Evolutionary conservation across 192 early-diverging fungal species (phyloP).

Genomic region (Piromyces sp.): DNA sequence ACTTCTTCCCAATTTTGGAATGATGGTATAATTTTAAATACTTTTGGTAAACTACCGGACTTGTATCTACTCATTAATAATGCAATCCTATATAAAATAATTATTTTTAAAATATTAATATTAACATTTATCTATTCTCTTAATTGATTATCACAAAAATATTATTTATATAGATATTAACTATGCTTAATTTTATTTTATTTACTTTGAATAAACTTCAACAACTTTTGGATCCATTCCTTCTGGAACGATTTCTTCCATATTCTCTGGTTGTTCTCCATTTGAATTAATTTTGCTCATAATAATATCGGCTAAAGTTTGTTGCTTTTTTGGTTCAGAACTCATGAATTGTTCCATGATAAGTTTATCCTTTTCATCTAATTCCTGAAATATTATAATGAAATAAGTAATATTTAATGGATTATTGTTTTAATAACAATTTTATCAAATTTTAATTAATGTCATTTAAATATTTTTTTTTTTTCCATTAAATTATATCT

Average conservation of each 20-base stretch:
- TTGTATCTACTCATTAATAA: slow-evolving; percentile 76
- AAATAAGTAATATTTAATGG: too few relatives aligned
- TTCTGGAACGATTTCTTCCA: slow-evolving; percentile 14
- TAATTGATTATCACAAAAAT: too few relatives aligned
- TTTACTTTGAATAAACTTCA: slow-evolving; percentile 78
- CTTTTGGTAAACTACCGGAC: slow-evolving; percentile 86
- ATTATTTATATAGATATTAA: too few relatives aligned
- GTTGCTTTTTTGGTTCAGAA: slow-evolving; percentile 57
- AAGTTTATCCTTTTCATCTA: slow-evolving; percentile 59
- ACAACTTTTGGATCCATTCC: slow-evolving; percentile 71
- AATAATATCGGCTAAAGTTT: slow-evolving; percentile 88
- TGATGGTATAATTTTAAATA: slow-evolving; percentile 95
- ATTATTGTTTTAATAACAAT: too few relatives aligned
- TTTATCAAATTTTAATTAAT: too few relatives aligned
- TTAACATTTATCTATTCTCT: too few relatives aligned
- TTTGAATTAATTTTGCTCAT: slow-evolving; percentile 84
- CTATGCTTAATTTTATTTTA: slow-evolving; percentile 2
- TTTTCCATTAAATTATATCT: too few relatives aligned
- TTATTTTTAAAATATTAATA: too few relatives aligned
- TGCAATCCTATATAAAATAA: slow-evolving; percentile 75
- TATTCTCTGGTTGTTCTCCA: slow-evolving; percentile 19
- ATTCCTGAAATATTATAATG: slow-evolving; percentile 20
- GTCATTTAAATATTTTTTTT: too few relatives aligned
- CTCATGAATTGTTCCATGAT: slow-evolving; percentile 86
- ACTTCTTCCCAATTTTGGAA: slow-evolving; percentile 95